A percentile compares a stretch with the other conserved stretches of the same genome.
phyloP scores from a whole-genome alignment of 768 basidiomycete genomes.

The Amanita rubescens region DNA sequence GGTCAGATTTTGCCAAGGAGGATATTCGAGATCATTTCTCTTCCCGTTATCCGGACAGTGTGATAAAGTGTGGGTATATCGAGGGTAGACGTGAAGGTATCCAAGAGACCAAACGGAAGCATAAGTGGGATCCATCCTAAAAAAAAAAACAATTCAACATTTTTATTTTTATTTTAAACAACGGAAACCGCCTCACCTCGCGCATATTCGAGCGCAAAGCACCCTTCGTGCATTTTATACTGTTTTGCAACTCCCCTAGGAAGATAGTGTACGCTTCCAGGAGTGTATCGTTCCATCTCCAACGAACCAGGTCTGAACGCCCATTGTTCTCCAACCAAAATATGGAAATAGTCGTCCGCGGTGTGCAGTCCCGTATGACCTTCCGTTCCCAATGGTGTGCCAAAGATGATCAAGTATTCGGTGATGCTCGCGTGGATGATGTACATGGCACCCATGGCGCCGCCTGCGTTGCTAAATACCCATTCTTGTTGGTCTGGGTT shows the following conservation, averaged over 20 bases:
- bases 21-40: conserved; percentile 73
- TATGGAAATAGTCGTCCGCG: conserved; percentile 98
- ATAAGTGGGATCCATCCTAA: conserved; percentile 96
- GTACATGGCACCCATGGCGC: conserved; percentile 98
- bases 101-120: conserved; percentile 91
- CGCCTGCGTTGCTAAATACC: conserved; percentile 96
- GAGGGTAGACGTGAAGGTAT: conserved; percentile 80
- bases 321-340: conserved; percentile 91
- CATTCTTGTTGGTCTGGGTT: conserved; percentile 67
- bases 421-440: conserved; percentile 95
- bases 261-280: conserved; percentile 83
- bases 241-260: conserved; percentile 84
- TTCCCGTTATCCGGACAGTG: conserved; percentile 67
- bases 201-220: conserved; percentile 94
- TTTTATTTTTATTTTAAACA: not conserved
- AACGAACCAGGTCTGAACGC: conserved; percentile 79
- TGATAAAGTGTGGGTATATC: conserved; percentile 78
- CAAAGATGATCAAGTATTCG: conserved; percentile 95
- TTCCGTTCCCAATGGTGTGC: conserved; percentile 94
- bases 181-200: conserved; percentile 49
- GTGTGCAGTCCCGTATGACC: conserved; percentile 92
- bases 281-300: conserved; percentile 76
- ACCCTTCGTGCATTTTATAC: conserved; percentile 96
- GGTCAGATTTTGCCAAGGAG: conserved; percentile 3
- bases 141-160: not conserved